Percentiles rank a stretch among this genome's conserved stretches.
Conservation (phyloP, 116 monocot species). For the Phalaenopsis hybrid region DNA sequence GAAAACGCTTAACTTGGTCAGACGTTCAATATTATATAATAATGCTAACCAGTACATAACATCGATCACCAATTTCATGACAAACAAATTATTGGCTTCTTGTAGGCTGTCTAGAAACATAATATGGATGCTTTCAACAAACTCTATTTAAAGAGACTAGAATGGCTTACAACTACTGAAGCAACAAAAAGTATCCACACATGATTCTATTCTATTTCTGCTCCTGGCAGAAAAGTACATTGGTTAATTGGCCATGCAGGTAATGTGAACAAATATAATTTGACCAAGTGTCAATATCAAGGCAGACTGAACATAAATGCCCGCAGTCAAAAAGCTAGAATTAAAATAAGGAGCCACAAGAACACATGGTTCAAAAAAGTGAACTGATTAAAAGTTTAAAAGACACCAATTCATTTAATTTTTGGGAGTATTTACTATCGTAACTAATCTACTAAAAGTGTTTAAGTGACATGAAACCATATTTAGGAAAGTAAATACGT, state of each 20-base stretch:
- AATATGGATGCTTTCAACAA: neutral
- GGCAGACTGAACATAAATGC: neutral
- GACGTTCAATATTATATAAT: neutral
- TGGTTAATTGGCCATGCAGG: neutral
- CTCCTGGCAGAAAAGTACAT: neutral
- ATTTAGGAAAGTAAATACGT: neutral
- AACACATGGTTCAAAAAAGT: neutral
- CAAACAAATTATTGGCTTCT: neutral
- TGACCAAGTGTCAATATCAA: neutral
- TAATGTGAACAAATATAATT: neutral
- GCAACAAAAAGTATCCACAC: neutral
- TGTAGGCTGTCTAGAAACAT: neutral
- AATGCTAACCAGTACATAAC: neutral
- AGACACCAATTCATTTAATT: neutral
- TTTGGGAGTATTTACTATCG: no score
- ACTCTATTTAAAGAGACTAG: neutral
- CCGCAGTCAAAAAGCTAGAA: neutral
- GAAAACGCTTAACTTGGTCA: neutral
- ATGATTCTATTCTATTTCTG: neutral
- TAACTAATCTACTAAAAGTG: neutral
- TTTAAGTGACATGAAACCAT: neutral
- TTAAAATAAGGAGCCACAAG: neutral
- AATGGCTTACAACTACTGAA: neutral
- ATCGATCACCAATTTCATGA: neutral
- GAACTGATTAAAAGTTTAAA: neutral